Base-by-base conservation (phyloP, 768 basidiomycete genomes). In the Rhodosporidiobolus odoratus region DNA sequence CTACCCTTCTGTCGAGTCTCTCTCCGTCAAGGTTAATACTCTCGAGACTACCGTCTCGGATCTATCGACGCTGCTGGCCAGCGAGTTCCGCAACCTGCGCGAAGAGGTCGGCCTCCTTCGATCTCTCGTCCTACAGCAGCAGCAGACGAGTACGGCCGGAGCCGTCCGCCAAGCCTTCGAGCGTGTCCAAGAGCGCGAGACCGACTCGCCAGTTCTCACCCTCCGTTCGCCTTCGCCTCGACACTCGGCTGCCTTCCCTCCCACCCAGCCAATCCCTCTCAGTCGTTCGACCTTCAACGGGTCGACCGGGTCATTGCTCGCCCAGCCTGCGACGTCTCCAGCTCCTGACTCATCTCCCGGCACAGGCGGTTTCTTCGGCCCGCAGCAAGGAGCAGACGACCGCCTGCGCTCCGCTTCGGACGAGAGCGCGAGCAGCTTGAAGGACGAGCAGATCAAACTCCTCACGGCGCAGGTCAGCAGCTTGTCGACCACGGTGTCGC, bases 401-500 rank as follows among this genome's bases (percentile, higher is more conserved):
- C 74, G 58, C 75, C 76, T 32, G 66, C 74, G 72, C 37, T 74
- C 79, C 21, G 58, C 79, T 34, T 47, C 66, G 30, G 48, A 66
- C 53, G 45, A 60, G 43, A 62, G 53, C 16, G 27, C 47, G 32
- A 43, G 34, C 21, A 81, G 80, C 65, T 60, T 66, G 72, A 82
- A 82, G 68, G 79, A 78, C 52, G 77, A 79, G 54, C 58, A 84
- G 84, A 54, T 91, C 89, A 21, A 81, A 85, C 86, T 48, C 78
- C 83, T 34, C 89, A 91, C 79, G 16, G 89, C 89, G 75, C 86
- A 89, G 48, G 82, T 93, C 64, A 88, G 86, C 77, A 87, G 87
- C 16, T 81, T 93, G 75, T 89, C 90, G 25, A 86, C 88, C 4
- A 91, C 91, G 13, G 91, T 93, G 61, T 88, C 90, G 32, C 90